Evolutionary conservation across 2,329 filamentous ascomycete species (phyloP).

Genomic region (Colletotrichum ledebouriae): DNA sequence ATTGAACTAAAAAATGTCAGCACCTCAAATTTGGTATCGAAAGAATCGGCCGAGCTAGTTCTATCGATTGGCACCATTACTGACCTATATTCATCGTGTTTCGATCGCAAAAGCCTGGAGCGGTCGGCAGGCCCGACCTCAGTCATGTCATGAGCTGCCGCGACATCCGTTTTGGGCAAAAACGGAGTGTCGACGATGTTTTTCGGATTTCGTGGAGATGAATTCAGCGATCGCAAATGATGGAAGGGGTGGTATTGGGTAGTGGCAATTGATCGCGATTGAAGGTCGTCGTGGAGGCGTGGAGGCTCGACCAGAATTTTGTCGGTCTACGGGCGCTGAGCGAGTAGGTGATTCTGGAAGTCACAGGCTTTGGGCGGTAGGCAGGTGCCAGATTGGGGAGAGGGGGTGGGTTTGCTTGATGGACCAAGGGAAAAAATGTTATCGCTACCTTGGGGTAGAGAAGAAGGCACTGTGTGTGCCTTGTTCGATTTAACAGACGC

Average conservation of each 20-base stretch:
- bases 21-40: slow-evolving; percentile 59
- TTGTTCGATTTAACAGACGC: slow-evolving; percentile 22
- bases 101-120: slow-evolving; percentile 75
- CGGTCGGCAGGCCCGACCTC: slow-evolving; percentile 76
- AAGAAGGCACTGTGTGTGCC: slow-evolving; percentile 25
- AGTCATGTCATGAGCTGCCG: slow-evolving; percentile 77
- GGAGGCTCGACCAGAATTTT: slow-evolving; percentile 43
- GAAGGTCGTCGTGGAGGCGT: slow-evolving; percentile 42
- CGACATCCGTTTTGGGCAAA: slow-evolving; percentile 78
- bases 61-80: slow-evolving; percentile 59
- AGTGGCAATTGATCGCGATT: slow-evolving; percentile 44
- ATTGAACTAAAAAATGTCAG: slow-evolving; percentile 71
- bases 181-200: slow-evolving; percentile 63
- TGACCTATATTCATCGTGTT: slow-evolving; percentile 73
- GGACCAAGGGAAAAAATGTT: slow-evolving; percentile 43
- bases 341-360: slow-evolving; percentile 40
- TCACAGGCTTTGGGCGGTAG: slow-evolving; percentile 37
- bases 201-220: slow-evolving; percentile 50
- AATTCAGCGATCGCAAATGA: slow-evolving; percentile 47
- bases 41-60: slow-evolving; percentile 63
- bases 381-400: slow-evolving; percentile 41
- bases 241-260: slow-evolving; percentile 42
- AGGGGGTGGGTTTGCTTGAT: slow-evolving; percentile 32
- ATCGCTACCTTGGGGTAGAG: slow-evolving; percentile 32
- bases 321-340: slow-evolving; percentile 40